phyloP scores from a whole-genome alignment of 2,329 filamentous ascomycete genomes.

The Cryoendolithus antarcticus region DNA sequence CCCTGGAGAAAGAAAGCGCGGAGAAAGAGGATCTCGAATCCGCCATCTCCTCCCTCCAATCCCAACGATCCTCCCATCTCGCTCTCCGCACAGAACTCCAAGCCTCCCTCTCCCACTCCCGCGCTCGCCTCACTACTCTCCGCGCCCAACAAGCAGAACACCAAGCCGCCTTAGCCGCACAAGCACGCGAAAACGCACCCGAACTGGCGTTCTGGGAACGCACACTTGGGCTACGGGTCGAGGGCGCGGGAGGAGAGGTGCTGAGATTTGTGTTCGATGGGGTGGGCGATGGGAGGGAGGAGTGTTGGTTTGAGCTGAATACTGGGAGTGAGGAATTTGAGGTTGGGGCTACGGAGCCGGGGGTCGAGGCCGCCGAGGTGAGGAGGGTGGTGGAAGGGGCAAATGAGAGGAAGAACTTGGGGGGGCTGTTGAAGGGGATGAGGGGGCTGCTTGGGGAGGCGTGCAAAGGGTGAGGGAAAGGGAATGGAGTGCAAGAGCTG shows the following conservation, averaged over 20 bases:
- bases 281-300: constrained; percentile 75
- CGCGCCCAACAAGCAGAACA: constrained; percentile 61
- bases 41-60: constrained; percentile 44
- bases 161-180: constrained; percentile 63
- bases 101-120: constrained; percentile 49
- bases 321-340: constrained; percentile 75
- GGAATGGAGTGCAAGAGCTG: no score
- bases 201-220: constrained; percentile 95
- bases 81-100: constrained; percentile 44
- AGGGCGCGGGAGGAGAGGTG: constrained; percentile 60
- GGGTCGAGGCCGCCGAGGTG: constrained; percentile 65
- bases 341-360: constrained; percentile 68
- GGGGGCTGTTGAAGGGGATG: constrained; percentile 67
- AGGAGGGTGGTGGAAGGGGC: constrained; percentile 65
- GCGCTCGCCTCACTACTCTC: constrained; percentile 56
- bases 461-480: constrained; percentile 27
- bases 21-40: constrained; percentile 56
- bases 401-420: constrained; percentile 68
- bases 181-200: constrained; percentile 78
- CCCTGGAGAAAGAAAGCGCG: constrained; percentile 61
- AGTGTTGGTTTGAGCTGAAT: constrained; percentile 74
- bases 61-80: constrained; percentile 43
- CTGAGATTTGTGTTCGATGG: constrained; percentile 88
- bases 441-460: constrained; percentile 56
- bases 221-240: constrained; percentile 77